Evolutionary conservation across 208 protist species (phyloP).

Genomic region (Trypanosomatidae sp.): DNA sequence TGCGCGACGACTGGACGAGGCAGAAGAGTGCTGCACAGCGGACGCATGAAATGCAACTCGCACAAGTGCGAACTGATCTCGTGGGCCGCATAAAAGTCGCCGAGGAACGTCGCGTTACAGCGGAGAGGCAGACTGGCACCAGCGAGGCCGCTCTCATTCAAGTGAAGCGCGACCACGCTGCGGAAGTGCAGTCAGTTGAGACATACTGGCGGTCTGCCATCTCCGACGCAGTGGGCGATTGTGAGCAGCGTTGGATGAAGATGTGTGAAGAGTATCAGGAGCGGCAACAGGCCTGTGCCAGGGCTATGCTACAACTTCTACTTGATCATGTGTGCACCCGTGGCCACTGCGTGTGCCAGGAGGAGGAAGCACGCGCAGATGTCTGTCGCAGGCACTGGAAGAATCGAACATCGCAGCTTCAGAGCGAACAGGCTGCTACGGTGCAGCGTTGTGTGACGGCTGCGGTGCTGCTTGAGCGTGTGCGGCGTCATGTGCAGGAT

Average conservation of each 20-base stretch:
- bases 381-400: background rate
- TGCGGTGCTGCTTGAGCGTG: background rate
- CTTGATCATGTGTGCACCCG: background rate
- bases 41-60: slow-evolving; percentile 20
- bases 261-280: background rate
- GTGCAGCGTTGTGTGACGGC: background rate
- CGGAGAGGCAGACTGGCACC: slow-evolving; percentile 9
- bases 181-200: background rate
- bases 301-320: background rate
- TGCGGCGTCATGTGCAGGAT: background rate
- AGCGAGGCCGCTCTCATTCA: slow-evolving; percentile 16
- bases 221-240: slow-evolving; percentile 1
- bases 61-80: slow-evolving; percentile 7
- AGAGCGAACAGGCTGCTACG: background rate
- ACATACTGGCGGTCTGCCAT: slow-evolving; percentile 7
- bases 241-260: slow-evolving; percentile 1
- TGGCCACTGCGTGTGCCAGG: background rate
- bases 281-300: background rate
- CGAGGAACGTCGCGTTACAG: slow-evolving; percentile 5
- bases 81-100: background rate
- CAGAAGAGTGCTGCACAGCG: slow-evolving; percentile 10
- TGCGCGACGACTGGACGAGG: slow-evolving; percentile 4
- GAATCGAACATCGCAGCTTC: background rate
- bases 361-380: background rate
- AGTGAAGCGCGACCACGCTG: background rate